Evolutionary conservation across 371 early-diverging fungal species (phyloP).

Genomic region (Blakeslea trispora): DNA sequence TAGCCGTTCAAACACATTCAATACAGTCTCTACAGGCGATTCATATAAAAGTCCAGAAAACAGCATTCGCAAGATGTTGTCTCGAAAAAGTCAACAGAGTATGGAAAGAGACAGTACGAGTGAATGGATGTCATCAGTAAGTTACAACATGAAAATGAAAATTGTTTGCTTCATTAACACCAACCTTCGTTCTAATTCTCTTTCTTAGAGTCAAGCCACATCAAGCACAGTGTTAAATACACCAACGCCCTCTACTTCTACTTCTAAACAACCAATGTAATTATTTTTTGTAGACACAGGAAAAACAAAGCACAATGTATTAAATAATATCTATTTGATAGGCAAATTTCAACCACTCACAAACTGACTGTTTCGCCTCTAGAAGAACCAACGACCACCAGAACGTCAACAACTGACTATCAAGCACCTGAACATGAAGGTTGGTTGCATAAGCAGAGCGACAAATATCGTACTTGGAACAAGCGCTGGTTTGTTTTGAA

Average conservation of each 20-base stretch:
- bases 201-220: not conserved
- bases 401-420: constrained; percentile 26
- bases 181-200: not conserved
- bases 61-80: constrained; percentile 17
- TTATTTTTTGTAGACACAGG: too few species aligned
- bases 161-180: not conserved
- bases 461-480: constrained; percentile 70
- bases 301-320: not conserved
- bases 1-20: constrained; percentile 49
- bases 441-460: constrained; percentile 68
- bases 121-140: constrained; percentile 12
- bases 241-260: constrained; percentile 8
- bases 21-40: constrained; percentile 34
- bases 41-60: constrained; percentile 20
- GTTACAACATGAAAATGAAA: too few species aligned
- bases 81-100: constrained; percentile 24
- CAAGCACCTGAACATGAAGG: constrained; percentile 56
- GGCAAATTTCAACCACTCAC: constrained; percentile 18
- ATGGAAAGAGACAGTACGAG: constrained; percentile 8
- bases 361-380: constrained; percentile 36
- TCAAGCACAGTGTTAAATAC: too few species aligned
- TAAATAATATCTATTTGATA: not conserved
- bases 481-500: constrained; percentile 71
- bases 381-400: constrained; percentile 17
- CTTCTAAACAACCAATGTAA: constrained; percentile 22